Conservation (phyloP, 2,329 filamentous ascomycete species). For the Alternaria gaisen region DNA sequence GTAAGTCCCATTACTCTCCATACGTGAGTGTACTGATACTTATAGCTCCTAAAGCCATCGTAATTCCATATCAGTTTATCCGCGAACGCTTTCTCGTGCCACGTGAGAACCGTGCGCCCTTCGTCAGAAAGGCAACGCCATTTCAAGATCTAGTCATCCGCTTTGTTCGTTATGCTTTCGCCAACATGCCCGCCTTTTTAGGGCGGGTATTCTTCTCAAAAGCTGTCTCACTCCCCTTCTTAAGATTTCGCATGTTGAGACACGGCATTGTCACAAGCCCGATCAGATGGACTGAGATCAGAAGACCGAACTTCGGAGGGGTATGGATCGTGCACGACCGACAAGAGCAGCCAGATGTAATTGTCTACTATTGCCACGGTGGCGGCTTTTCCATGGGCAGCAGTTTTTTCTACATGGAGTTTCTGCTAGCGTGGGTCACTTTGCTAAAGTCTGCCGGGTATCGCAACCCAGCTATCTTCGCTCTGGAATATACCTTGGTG, state of each 20-base stretch:
- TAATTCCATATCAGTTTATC: slow-evolving; percentile 67
- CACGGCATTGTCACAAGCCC: slow-evolving; percentile 72
- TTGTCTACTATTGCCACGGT: slow-evolving; percentile 84
- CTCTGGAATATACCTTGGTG: slow-evolving; percentile 81
- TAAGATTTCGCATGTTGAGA: slow-evolving; percentile 77
- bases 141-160: slow-evolving; percentile 82
- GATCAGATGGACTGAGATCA: slow-evolving; percentile 70
- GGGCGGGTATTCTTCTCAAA: slow-evolving; percentile 82
- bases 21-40: slow-evolving; percentile 34
- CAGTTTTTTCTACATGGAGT: slow-evolving; percentile 82
- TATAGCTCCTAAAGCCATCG: slow-evolving; percentile 58
- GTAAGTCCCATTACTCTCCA: slow-evolving; percentile 57
- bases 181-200: slow-evolving; percentile 72
- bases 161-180: slow-evolving; percentile 81
- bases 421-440: slow-evolving; percentile 75
- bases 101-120: slow-evolving; percentile 62
- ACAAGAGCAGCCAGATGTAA: slow-evolving; percentile 71
- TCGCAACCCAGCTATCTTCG: slow-evolving; percentile 78
- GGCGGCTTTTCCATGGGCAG: slow-evolving; percentile 88
- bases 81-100: slow-evolving; percentile 64
- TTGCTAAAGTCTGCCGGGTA: slow-evolving; percentile 72
- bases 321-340: slow-evolving; percentile 74
- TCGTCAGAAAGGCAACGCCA: slow-evolving; percentile 72
- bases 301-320: slow-evolving; percentile 66
- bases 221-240: slow-evolving; percentile 74